Base-by-base conservation (phyloP, 2,329 filamentous ascomycete genomes). In the Hypocreales sp. region DNA sequence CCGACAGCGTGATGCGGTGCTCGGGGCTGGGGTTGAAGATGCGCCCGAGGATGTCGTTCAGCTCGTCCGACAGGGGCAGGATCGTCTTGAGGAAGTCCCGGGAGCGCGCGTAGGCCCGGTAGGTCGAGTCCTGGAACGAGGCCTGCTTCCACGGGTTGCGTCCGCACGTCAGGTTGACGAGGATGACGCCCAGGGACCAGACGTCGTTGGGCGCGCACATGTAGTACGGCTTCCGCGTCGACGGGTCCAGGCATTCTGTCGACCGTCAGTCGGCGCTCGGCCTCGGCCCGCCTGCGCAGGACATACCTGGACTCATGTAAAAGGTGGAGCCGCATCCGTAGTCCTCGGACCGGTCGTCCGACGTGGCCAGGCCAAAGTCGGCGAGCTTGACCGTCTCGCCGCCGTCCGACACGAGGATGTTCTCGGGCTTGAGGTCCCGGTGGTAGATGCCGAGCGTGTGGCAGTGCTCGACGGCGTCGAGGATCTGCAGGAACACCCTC, bases 61-160 rank as follows among this genome's bases (percentile, higher is more conserved):
- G 66, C 48, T 94, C 86, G 48, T 81, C 67, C 30, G 90, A 86
- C 45, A 98, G 58, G 14, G 90, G 87, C 31, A 98, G 67, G 43
- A 98, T 98, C 35, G 83, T 80, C 61, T 84, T 79, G 39, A 98
- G 61, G 53, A 95, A 98, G 47, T 79, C 76, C 35, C 73, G 72
- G 47, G 84, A 83, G 60, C 78, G 78, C 41, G 80, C 69, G 57
- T 80, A 95, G 29, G 86, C 86, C 45, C 79, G 73, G 67, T 95
- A 98, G 24, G 90, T 95, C 37, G 83, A 83, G 55, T 98, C 90
- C 52, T 93, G 83, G 41, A 73, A 64, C 9, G 84, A 93, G 35
- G 90, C 90, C 51, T 90, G 79, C 61, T 95, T 95, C 90, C 90
- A 98, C 33, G 90, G 90, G 57, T 98, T 98, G 51, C 90, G 83